Evolutionary conservation across 2,329 filamentous ascomycete genomes (phyloP).

Genomic region (Zelopaecilomyces penicillatus): DNA sequence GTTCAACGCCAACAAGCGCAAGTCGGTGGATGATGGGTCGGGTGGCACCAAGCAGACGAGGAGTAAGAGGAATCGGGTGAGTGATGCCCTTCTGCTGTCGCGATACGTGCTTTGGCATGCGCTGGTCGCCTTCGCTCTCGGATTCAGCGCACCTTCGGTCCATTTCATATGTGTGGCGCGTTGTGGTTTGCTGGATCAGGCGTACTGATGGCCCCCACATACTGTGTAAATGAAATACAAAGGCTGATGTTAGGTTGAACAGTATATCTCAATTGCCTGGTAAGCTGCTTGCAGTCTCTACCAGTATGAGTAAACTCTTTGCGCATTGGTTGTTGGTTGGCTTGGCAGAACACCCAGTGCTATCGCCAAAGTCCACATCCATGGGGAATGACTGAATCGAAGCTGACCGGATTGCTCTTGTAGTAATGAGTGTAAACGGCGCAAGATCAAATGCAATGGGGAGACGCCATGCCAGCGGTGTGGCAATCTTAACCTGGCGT

Average conservation of each 20-base stretch:
- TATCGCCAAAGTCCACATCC: no score
- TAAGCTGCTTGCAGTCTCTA: conserved; percentile 23
- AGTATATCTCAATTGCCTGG: conserved; percentile 57
- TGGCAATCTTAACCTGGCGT: conserved; percentile 57
- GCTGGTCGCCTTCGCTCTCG: neutral
- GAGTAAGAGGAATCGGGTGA: conserved; percentile 52
- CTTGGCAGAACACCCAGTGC: no score
- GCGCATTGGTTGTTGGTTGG: no score
- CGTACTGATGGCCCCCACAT: no score
- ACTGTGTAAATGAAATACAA: no score
- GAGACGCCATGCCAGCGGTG: conserved; percentile 60
- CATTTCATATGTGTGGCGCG: neutral
- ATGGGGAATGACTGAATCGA: neutral
- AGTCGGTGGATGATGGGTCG: conserved; percentile 33
- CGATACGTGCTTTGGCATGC: neutral
- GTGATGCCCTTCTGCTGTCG: conserved; percentile 16
- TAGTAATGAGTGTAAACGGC: conserved; percentile 67
- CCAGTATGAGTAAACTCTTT: no score
- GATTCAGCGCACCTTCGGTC: no score
- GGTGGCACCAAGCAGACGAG: conserved; percentile 44
- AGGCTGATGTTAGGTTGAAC: neutral
- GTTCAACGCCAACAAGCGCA: conserved; percentile 25
- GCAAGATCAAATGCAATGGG: conserved; percentile 69
- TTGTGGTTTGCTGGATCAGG: neutral
- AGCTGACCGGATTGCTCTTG: conserved; percentile 1